Conservation (phyloP, 1,284 basidiomycete genomes). For the Puccinia novopanici region DNA sequence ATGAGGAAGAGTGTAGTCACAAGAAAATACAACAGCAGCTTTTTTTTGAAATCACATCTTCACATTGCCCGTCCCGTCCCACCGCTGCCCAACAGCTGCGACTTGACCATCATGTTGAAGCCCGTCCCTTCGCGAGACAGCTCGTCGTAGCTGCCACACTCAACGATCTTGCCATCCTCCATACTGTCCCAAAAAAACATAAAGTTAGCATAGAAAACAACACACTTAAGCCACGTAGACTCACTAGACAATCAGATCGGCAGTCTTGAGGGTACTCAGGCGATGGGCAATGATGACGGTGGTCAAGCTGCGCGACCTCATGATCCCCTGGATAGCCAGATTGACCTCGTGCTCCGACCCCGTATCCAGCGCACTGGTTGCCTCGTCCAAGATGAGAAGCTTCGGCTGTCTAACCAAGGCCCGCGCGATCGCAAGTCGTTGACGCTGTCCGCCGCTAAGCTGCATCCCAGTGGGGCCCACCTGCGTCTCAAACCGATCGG, state of each 20-base stretch:
- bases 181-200: constrained; percentile 21
- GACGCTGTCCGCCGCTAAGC: constrained; percentile 63
- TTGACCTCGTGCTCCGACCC: constrained; percentile 81
- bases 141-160: constrained; percentile 79
- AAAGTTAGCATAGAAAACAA: constrained; percentile 62
- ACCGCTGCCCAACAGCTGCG: constrained; percentile 12
- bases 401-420: constrained; percentile 62
- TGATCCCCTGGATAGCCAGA: constrained; percentile 83
- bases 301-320: constrained; percentile 74
- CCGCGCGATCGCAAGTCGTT: constrained; percentile 63
- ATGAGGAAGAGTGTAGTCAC: too few relatives aligned
- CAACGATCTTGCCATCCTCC: constrained; percentile 74
- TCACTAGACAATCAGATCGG: constrained; percentile 40
- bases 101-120: constrained; percentile 38
- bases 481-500: constrained; percentile 76
- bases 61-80: too few relatives aligned
- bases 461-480: constrained; percentile 60
- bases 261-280: constrained; percentile 50
- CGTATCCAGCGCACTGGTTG: constrained; percentile 74
- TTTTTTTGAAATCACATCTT: too few relatives aligned
- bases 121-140: constrained; percentile 62
- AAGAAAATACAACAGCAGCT: too few relatives aligned
- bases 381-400: constrained; percentile 63
- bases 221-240: constrained; percentile 68
- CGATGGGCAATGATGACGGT: constrained; percentile 87